A percentile compares a stretch with the other conserved stretches of the same genome.
Conservation (phyloP, 352 stramenopile species). For the Phytophthora ohioensis region DNA sequence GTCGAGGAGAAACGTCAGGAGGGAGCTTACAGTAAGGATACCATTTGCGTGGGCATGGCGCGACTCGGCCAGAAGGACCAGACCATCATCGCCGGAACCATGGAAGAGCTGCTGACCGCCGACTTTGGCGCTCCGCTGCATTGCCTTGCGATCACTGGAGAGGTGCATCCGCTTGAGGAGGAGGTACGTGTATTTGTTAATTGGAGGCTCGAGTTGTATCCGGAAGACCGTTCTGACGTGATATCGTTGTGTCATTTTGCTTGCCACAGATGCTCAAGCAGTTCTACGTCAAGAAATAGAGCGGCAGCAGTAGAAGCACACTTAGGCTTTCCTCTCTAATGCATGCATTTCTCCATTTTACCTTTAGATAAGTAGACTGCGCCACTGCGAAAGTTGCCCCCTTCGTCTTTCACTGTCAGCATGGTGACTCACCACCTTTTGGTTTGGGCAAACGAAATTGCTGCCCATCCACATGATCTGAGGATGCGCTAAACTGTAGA, state of each 20-base stretch:
- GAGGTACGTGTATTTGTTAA: slow-evolving; percentile 75
- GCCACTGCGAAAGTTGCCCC: no score
- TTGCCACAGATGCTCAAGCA: slow-evolving; percentile 63
- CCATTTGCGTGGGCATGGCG: slow-evolving; percentile 94
- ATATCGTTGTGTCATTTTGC: slow-evolving; percentile 9
- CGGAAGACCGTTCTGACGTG: slow-evolving; percentile 1
- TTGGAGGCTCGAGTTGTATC: background rate
- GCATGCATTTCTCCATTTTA: no score
- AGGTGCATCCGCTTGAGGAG: slow-evolving; percentile 96
- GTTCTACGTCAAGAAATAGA: slow-evolving; percentile 63
- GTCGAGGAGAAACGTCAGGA: slow-evolving; percentile 91
- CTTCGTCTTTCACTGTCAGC: no score
- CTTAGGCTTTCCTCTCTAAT: no score
- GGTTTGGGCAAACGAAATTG: background rate
- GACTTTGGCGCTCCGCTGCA: slow-evolving; percentile 98
- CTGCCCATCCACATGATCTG: background rate
- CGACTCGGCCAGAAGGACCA: slow-evolving; percentile 94
- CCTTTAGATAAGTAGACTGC: no score
- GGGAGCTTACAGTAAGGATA: slow-evolving; percentile 86
- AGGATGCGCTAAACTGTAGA: slow-evolving; percentile 1
- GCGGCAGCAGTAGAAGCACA: background rate
- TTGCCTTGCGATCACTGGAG: slow-evolving; percentile 96
- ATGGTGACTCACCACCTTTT: slow-evolving; percentile 9
- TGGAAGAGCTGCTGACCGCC: slow-evolving; percentile 93
- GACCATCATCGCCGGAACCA: slow-evolving; percentile 95